These are phyloP conservation scores for Colletotrichum cuscutae DNA, from an alignment of 2,329 filamentous ascomycete species.

Conservation along the genomic window DNA sequence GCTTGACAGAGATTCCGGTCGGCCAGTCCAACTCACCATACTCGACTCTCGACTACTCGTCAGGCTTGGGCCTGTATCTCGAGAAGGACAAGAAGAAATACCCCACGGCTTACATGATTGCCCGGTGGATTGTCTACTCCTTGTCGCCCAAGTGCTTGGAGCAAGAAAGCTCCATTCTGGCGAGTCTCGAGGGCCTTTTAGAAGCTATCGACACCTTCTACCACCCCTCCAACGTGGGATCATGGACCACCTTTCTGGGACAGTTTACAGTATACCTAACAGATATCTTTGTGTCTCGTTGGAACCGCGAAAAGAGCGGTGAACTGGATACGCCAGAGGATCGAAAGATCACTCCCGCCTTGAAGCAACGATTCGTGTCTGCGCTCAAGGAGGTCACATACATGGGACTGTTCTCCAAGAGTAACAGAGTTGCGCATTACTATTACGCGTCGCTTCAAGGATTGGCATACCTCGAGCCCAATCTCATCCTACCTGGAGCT, in stretches of 20 bases:
- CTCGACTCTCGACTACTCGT: constrained; percentile 82
- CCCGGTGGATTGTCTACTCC: constrained; percentile 92
- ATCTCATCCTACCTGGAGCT: constrained; percentile 90
- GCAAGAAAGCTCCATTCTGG: constrained; percentile 81
- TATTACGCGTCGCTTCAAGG: constrained; percentile 91
- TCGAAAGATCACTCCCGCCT: constrained; percentile 79
- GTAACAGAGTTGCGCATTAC: constrained; percentile 88
- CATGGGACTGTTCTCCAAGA: constrained; percentile 98
- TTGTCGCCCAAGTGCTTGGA: constrained; percentile 86
- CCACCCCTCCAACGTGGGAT: constrained; percentile 94
- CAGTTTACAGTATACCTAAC: constrained; percentile 93
- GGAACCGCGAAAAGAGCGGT: constrained; percentile 93
- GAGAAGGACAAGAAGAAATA: constrained; percentile 96
- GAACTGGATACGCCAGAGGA: constrained; percentile 89
- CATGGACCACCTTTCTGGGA: constrained; percentile 89
- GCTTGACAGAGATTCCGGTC: constrained; percentile 94
- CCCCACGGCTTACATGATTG: constrained; percentile 90
- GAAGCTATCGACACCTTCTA: constrained; percentile 98
- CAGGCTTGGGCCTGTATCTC: constrained; percentile 85
- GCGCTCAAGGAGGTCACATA: constrained; percentile 93
- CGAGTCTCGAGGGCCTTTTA: constrained; percentile 88
- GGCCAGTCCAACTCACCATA: constrained; percentile 96
- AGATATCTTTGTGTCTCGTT: constrained; percentile 96
- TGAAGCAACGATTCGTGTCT: constrained; percentile 90
- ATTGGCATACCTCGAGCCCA: constrained; percentile 89